phyloP scores from a whole-genome alignment of 306 rosid genomes.

The Lathyrus tuberosus region DNA sequence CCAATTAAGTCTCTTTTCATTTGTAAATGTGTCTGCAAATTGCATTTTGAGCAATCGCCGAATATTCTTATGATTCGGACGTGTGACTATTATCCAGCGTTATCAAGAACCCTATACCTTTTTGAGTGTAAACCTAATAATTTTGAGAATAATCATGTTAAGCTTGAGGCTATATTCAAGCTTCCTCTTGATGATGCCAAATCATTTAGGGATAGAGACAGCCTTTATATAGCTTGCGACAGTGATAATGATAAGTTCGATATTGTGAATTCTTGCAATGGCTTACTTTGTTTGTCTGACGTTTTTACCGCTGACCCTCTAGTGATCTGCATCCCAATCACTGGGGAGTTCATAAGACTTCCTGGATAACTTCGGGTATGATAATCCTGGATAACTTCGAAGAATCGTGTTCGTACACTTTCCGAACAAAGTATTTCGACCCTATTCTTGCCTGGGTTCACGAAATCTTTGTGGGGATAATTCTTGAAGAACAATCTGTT shows the following conservation, averaged over 20 bases:
- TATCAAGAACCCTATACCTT: slow-evolving; percentile 38
- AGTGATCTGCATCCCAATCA: neutral
- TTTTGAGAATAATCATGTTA: neutral
- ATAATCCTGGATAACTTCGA: no score
- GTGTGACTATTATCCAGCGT: neutral
- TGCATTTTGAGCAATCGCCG: slow-evolving; percentile 14
- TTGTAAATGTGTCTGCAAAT: no score
- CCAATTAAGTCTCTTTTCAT: slow-evolving; percentile 28
- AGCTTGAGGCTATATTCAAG: slow-evolving; percentile 33
- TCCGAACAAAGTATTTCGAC: no score
- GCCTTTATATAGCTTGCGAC: neutral
- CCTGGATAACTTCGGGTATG: no score
- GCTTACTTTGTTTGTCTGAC: slow-evolving; percentile 39
- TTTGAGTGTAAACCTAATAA: slow-evolving; percentile 21
- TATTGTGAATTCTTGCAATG: slow-evolving; percentile 36
- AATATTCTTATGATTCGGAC: slow-evolving; percentile 9
- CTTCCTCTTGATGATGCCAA: slow-evolving; percentile 35
- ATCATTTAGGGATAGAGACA: neutral
- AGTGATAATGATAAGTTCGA: neutral
- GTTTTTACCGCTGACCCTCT: neutral
- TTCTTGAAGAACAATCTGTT: no score
- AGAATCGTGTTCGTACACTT: no score
- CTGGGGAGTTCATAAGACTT: neutral
- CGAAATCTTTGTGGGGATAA: no score
- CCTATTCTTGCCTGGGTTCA: no score